Evolutionary conservation across 2,329 filamentous ascomycete species (phyloP).

Genomic region (Apiospora kogelbergensis): DNA sequence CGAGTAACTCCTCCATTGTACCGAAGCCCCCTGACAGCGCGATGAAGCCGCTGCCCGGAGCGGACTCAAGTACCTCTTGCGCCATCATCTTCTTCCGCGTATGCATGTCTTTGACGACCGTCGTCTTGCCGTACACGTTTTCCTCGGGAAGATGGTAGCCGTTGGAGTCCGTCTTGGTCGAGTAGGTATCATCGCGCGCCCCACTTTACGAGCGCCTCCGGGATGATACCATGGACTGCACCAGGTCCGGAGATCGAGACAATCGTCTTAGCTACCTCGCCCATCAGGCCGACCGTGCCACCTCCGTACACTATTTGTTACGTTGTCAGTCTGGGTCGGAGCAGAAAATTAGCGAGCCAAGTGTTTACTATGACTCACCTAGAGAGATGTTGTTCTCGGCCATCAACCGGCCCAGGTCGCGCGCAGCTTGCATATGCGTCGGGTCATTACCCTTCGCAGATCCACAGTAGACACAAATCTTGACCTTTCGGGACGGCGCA

Average conservation of each 20-base stretch:
- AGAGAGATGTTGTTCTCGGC: slow-evolving; percentile 76
- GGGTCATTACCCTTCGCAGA: slow-evolving; percentile 72
- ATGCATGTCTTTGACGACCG: slow-evolving; percentile 94
- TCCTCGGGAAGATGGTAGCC: slow-evolving; percentile 63
- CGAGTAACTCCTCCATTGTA: slow-evolving; percentile 93
- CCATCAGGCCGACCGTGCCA: slow-evolving; percentile 94
- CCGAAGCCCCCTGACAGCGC: slow-evolving; percentile 85
- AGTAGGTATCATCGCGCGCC: slow-evolving; percentile 69
- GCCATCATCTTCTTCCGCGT: slow-evolving; percentile 95
- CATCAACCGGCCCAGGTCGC: slow-evolving; percentile 70
- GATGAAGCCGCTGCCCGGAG: slow-evolving; percentile 83
- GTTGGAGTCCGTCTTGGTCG: slow-evolving; percentile 39
- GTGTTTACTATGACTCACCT: slow-evolving; percentile 39
- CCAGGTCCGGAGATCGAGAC: slow-evolving; percentile 78
- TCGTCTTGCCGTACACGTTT: slow-evolving; percentile 75
- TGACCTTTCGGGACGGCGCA: slow-evolving; percentile 41
- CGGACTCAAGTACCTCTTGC: slow-evolving; percentile 77
- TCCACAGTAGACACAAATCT: slow-evolving; percentile 95
- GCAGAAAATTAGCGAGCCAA: background rate
- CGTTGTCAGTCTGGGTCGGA: background rate
- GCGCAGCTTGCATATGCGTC: slow-evolving; percentile 75
- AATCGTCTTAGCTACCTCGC: slow-evolving; percentile 84
- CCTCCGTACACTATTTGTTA: slow-evolving; percentile 76
- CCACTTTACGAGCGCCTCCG: slow-evolving; percentile 75
- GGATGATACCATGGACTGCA: slow-evolving; percentile 91